Conservation (phyloP, 2,329 filamentous ascomycete species). For the Talaromyces sp. region DNA sequence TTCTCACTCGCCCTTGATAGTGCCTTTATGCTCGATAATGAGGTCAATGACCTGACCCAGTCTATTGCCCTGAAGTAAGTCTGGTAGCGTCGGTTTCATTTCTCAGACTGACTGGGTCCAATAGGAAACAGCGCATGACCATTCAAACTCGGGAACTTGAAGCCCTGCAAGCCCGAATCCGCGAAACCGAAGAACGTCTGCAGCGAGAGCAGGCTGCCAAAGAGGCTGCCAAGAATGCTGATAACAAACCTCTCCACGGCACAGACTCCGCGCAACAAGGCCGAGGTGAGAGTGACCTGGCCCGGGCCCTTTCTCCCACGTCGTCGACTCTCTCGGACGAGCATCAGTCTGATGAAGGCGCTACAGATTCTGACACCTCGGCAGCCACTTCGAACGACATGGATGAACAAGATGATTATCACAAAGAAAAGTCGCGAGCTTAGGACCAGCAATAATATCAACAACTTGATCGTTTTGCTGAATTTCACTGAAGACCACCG, state of each 20-base stretch:
- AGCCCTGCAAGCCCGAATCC: conserved; percentile 76
- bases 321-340: conserved; percentile 21
- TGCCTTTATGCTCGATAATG: conserved; percentile 82
- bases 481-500: not conserved
- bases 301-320: conserved; percentile 20
- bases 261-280: conserved; percentile 19
- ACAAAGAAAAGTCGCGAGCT: conserved; percentile 9
- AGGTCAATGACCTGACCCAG: conserved; percentile 67
- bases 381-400: conserved; percentile 23
- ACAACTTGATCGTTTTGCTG: not conserved
- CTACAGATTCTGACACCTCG: conserved; percentile 24
- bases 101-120: not conserved
- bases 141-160: conserved; percentile 76
- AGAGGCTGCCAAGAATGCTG: conserved; percentile 18
- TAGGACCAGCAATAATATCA: not conserved
- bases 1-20: conserved; percentile 84
- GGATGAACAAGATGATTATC: conserved; percentile 12
- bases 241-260: conserved; percentile 13
- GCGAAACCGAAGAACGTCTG: conserved; percentile 79
- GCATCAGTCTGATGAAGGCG: conserved; percentile 24
- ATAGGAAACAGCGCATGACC: conserved; percentile 74
- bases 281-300: conserved; percentile 22
- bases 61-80: conserved; percentile 77
- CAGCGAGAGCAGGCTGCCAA: conserved; percentile 23
- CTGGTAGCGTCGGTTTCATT: not conserved